Conservation (phyloP, 371 early-diverging fungal species). For the Polyrhizophydium stewartii region DNA sequence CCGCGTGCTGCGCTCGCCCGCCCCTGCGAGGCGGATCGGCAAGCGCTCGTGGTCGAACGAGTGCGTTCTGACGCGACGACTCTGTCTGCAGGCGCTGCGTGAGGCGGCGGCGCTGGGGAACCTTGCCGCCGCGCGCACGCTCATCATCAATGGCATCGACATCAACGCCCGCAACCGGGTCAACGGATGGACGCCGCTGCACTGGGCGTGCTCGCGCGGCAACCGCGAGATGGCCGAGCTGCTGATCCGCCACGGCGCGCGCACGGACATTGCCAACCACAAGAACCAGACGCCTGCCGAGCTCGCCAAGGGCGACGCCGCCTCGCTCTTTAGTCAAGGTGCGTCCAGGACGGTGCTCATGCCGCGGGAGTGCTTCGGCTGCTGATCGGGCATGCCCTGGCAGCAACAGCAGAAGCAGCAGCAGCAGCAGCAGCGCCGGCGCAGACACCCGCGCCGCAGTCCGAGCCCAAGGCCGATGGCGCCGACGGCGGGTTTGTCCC, state of each 20-base stretch:
- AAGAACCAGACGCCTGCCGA: constrained; percentile 58
- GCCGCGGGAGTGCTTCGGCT: background rate
- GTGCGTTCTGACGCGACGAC: no score
- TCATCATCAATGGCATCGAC: constrained; percentile 57
- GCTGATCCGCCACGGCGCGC: constrained; percentile 56
- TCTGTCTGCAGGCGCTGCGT: constrained; percentile 3
- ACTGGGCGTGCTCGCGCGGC: constrained; percentile 55
- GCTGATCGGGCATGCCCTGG: background rate
- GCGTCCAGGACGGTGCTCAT: background rate
- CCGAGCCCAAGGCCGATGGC: background rate
- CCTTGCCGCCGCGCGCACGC: constrained; percentile 57
- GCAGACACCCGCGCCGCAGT: background rate
- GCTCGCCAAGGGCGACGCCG: constrained; percentile 35
- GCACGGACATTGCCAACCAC: constrained; percentile 43
- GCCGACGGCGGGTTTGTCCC: constrained; percentile 55
- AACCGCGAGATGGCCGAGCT: constrained; percentile 49
- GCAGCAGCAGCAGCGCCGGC: background rate
- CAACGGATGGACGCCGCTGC: constrained; percentile 70
- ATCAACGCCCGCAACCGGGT: constrained; percentile 60
- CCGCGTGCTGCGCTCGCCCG: no score
- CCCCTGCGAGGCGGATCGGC: no score
- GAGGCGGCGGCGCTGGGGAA: constrained; percentile 53
- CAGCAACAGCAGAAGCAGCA: background rate
- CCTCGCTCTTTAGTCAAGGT: constrained; percentile 5
- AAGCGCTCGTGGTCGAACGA: no score